Evolutionary conservation across 768 basidiomycete genomes (phyloP).

Genomic region (Boletus coccyginus): DNA sequence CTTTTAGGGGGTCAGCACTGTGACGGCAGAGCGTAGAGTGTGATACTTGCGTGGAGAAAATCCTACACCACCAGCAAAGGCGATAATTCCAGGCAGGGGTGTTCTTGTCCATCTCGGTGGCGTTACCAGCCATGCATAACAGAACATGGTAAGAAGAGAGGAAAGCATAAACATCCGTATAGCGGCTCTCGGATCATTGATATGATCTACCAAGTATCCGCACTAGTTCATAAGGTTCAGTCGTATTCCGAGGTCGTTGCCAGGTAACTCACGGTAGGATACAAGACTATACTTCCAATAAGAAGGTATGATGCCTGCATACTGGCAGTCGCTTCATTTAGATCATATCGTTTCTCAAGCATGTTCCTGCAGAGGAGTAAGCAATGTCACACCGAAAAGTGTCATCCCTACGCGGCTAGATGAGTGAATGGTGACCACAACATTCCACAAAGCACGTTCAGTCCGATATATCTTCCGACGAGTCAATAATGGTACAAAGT

Average conservation of each 20-base stretch:
- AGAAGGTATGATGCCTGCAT: slow-evolving; percentile 69
- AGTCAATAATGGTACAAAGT: slow-evolving; percentile 3
- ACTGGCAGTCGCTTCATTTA: slow-evolving; percentile 60
- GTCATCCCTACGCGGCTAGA: slow-evolving; percentile 59
- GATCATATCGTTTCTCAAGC: slow-evolving; percentile 61
- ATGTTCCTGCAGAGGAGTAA: slow-evolving; percentile 51
- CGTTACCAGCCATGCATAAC: slow-evolving; percentile 65
- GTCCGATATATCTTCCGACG: slow-evolving; percentile 56
- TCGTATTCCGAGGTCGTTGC: neutral
- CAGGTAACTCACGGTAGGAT: slow-evolving; percentile 54
- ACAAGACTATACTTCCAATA: slow-evolving; percentile 64
- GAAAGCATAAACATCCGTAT: slow-evolving; percentile 57
- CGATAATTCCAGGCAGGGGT: slow-evolving; percentile 58
- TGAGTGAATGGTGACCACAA: slow-evolving; percentile 80
- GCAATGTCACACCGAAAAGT: neutral
- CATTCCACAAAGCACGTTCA: slow-evolving; percentile 74
- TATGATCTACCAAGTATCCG: slow-evolving; percentile 62
- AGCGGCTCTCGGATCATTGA: slow-evolving; percentile 56
- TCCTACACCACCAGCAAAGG: slow-evolving; percentile 68
- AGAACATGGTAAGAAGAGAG: slow-evolving; percentile 55
- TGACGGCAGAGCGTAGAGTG: neutral
- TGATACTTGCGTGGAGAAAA: slow-evolving; percentile 57
- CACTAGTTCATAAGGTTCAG: slow-evolving; percentile 37
- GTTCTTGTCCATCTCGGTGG: slow-evolving; percentile 56
- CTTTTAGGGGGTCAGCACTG: slow-evolving; percentile 33